Evolutionary conservation across 2,329 filamentous ascomycete genomes (phyloP), one percentile per base, ranked within the genome.

Genomic region (Anthostomella pinea): DNA sequence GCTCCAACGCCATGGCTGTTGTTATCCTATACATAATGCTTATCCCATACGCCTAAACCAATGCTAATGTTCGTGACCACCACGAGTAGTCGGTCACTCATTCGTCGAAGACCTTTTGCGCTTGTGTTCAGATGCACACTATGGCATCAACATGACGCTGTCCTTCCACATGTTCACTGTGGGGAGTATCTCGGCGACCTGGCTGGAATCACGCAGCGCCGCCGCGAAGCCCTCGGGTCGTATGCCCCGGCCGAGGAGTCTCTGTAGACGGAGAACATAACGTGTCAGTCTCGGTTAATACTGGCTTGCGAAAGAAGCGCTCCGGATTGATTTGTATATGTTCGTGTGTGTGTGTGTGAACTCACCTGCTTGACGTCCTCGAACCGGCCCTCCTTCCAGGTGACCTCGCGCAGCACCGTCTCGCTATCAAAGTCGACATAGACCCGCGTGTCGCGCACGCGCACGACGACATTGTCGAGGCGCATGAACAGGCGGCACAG

Each of bases 401-500:
- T 87, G 57, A 95, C 96, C 65, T 98, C 91, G 45, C 91, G 73
- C 19, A 95, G 83, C 19, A 97, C 83, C 56, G 86, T 79, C 33
- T 83, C 78, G 13, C 75, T 81, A 26, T 72, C 78, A 60, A 97
- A 95, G 59, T 98, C 93, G 38, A 96, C 79, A 61, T 94, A 98
- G 21, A 98, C 73, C 45, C 93, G 75, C 1, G 91, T 97, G 59
- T 98, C 93, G 37, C 91, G 75, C 39, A 98, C 78, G 39, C 93
- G 75, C 40, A 96, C 77, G 27, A 98, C 58, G 29, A 98, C 93
- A 54, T 88, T 85, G 56, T 98, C 93, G 24, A 98, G 71, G 40
- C 93, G 77, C 83, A 98, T 87, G 64, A 95, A 98, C 59, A 96
- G 83, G 16, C 93, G 77, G 49, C 79, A 81, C 3, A 98, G 76